A percentile compares a stretch with the other conserved stretches of the same genome.
Evolutionary conservation across 2,329 filamentous ascomycete genomes (phyloP).

Genomic region (Pseudopithomyces maydicus): DNA sequence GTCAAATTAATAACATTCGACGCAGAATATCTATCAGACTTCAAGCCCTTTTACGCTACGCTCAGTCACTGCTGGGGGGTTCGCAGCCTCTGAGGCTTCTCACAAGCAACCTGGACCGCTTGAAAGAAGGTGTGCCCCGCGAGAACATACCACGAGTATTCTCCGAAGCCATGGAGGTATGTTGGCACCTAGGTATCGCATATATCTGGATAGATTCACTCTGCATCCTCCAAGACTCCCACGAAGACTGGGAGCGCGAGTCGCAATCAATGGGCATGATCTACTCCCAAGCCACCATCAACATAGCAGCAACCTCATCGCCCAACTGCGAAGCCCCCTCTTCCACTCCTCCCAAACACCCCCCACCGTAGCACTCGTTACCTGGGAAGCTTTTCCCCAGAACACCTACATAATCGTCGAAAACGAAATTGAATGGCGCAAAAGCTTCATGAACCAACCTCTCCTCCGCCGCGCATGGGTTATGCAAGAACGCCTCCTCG

Average conservation of each 20-base stretch:
- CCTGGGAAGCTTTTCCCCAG: neutral
- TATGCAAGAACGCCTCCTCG: constrained; percentile 2
- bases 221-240: constrained; percentile 11
- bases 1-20: neutral
- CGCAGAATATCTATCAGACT: neutral
- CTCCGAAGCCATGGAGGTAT: constrained; percentile 5
- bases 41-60: neutral
- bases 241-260: constrained; percentile 5
- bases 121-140: constrained; percentile 1
- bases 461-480: constrained; percentile 3
- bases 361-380: constrained; percentile 5
- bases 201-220: constrained; percentile 15
- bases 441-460: constrained; percentile 6
- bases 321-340: neutral
- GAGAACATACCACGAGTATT: constrained; percentile 7
- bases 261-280: constrained; percentile 5
- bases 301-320: constrained; percentile 8
- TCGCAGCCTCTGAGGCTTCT: constrained; percentile 6
- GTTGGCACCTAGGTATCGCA: neutral
- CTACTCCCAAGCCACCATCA: constrained; percentile 10
- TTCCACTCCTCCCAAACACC: neutral
- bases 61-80: constrained; percentile 10
- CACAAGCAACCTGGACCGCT: neutral
- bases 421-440: constrained; percentile 8
- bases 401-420: constrained; percentile 6